Evolutionary conservation across 2,329 filamentous ascomycete species (phyloP).

Genomic region (Phymatotrichopsis omnivora): DNA sequence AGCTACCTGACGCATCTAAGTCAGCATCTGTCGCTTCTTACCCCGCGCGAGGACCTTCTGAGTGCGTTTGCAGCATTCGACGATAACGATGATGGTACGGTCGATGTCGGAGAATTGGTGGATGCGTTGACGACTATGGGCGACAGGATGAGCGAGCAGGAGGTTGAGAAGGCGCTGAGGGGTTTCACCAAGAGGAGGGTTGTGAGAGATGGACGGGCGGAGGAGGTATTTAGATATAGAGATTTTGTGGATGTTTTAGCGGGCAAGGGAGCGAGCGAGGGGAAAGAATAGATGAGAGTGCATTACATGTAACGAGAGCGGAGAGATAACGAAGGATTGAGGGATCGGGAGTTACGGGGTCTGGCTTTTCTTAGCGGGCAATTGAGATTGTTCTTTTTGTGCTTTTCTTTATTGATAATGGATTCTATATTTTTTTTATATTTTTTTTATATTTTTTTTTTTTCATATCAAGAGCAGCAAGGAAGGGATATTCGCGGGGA

Average conservation of each 20-base stretch:
- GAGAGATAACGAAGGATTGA: too few relatives aligned
- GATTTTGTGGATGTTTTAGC: constrained; percentile 59
- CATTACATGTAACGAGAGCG: too few relatives aligned
- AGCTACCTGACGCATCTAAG: constrained; percentile 78
- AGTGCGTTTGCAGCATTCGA: constrained; percentile 94
- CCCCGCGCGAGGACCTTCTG: constrained; percentile 66
- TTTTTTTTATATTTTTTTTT: too few relatives aligned
- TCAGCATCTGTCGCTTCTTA: constrained; percentile 61
- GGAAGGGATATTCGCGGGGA: too few relatives aligned
- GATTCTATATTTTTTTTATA: too few relatives aligned
- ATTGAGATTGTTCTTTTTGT: too few relatives aligned
- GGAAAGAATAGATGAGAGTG: constrained; percentile 24
- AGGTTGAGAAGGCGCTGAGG: constrained; percentile 77
- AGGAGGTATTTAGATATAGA: constrained; percentile 86
- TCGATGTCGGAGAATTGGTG: constrained; percentile 71
- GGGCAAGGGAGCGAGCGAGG: constrained; percentile 29
- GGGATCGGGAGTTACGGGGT: too few relatives aligned
- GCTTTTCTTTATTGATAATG: too few relatives aligned
- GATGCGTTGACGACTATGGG: constrained; percentile 74
- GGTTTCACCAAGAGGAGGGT: constrained; percentile 77
- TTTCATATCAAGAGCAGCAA: too few relatives aligned
- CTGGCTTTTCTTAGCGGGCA: too few relatives aligned
- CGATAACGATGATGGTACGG: constrained; percentile 86
- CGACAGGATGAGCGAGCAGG: constrained; percentile 53
- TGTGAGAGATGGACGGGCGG: constrained; percentile 56